Base-by-base conservation (phyloP, 1,139 yeast species). In the Sugiyamaella paludigena region DNA sequence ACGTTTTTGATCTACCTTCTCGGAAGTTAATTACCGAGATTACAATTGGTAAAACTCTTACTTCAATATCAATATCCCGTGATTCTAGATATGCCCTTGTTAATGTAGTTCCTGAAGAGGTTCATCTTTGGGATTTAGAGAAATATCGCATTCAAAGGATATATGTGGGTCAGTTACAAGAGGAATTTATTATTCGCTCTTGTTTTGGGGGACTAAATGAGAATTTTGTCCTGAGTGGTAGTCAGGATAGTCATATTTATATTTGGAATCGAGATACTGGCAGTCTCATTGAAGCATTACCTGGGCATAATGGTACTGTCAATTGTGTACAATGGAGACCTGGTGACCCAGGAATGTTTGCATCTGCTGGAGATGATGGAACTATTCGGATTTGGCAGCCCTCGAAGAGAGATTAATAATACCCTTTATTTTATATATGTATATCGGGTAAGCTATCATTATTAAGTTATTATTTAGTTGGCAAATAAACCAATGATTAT, bases 331-430 rank as follows among this genome's bases (percentile, higher is more conserved):
- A 83, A 51, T 89, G 95, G 95, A 81, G 83, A 49, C 78, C 77
- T 42, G 68, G 50, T 34, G 65, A 62, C 50, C 80, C 81, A 28
- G 69, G 74, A 37, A 66, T 83, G 63, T 82, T 89, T 79, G 89
- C 87, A 26, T 81, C 95, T 32, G 94, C 85, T 40, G 97, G 96
- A n/a, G 78, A 87, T 53, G 98, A 92, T 66, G 98, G 98, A 4
- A 81, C 82, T 62, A 82, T 92, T 43, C 80, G 97, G 61, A 85
- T 92, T 62, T 92, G 98, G 98, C 45, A 40, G 36, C 41, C 49
- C 7, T 36, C 40, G 31, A 45, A 33, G 6, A 38, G 34, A 26
- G 36, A 30, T n/a, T 36, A 12, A 35, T 32, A 6, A 26, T 2
- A 12, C 34, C 34, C n/a, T n/a, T n/a, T n/a, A n/a, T n/a, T n/a